Evolutionary conservation across 1,284 basidiomycete species (phyloP), one percentile per base, ranked within the genome.

Genomic region (Athelia psychrophila): DNA sequence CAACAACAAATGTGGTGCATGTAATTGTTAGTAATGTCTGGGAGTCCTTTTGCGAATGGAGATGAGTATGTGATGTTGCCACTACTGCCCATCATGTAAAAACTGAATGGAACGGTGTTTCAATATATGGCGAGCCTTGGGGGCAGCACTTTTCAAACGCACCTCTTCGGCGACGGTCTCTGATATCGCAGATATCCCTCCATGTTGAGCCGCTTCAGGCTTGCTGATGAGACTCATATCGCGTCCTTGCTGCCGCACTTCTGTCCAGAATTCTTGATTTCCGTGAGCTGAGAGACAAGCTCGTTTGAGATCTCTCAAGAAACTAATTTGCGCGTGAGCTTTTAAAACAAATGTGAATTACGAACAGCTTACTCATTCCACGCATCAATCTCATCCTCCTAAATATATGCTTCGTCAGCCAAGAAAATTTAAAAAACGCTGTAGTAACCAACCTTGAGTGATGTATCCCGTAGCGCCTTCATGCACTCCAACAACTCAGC

Each of bases 371-470:
- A 88, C 84, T 64, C 65, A 67, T 92, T 91, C 89, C 89, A 92
- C 20, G 78, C 78, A 48, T 87, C 84, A 40, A 91, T 79, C 65
- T 91, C 87, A 63, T 90, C 86, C 68, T 91, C 86, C 81, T 88
- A 58, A n/a, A 35, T 35, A 35, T 42, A 16, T 16, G n/a, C 20
- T 8, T 5, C 9, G 6, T 42, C 38, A 22, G 20, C 20, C 38
- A 5, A 30, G 30, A 32, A 6, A 1, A 19, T 16, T 20, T 19
- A 51, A 44, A 27, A 46, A 19, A 19, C 9, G 18, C 25, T 48
- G 15, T 44, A 24, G 18, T 15, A 24, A 46, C 12, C 23, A 53
- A 86, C 86, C 69, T 77, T 78, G 52, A 91, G 66, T 18, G 82
- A 86, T 2, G 81, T 81, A 51, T 78, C 73, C 58, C 92, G 77